Base-by-base conservation (phyloP, 2,329 filamentous ascomycete genomes). In the Exophiala aquamarina region DNA sequence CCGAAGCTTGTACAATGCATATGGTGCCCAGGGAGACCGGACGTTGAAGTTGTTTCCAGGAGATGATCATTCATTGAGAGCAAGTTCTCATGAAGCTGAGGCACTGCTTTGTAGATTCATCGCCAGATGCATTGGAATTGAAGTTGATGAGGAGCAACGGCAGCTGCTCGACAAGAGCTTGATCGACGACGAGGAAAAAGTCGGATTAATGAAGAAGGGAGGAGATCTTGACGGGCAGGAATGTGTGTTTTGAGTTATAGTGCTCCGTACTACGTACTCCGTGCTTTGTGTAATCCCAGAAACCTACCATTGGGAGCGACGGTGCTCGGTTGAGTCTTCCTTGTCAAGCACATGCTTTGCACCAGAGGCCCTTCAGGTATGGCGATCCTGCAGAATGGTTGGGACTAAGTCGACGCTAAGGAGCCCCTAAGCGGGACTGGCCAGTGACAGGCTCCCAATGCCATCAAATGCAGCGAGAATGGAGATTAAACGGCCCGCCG, bases 61-160 rank as follows among this genome's bases (percentile, higher is more conserved):
- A 0, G 70, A 73, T 49, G 66, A 72, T 54, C 70, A 74, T 59
- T 66, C 66, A 10, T 56, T 73, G 41, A 69, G 61, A n/a, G 41
- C 44, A 20, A 68, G 70, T 50, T 65, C 66, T 32, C 44, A 54
- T 23, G 52, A 63, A 47, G 70, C 63, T 1, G 70, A 73, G 56
- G 61, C 53, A 34, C 56, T 70, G 59, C 58, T 73, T 14, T 64
- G 70, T 8, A 60, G 63, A 6, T 74, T 73, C 50, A 61, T 67
- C 4, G 58, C 63, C 14, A 58, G 49, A 32, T 66, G 65, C 32
- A 21, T 42, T 41, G 47, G 38, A 13, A 19, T 40, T n/a, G 41
- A 54, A 31, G 34, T 59, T 6, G 41, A 36, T 3, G 31, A 44
- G 15, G 35, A 41, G 11, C 41, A 56, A 14, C 34, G 50, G 11